Conservation (phyloP, 768 basidiomycete genomes). For the Tricholoma sp. region DNA sequence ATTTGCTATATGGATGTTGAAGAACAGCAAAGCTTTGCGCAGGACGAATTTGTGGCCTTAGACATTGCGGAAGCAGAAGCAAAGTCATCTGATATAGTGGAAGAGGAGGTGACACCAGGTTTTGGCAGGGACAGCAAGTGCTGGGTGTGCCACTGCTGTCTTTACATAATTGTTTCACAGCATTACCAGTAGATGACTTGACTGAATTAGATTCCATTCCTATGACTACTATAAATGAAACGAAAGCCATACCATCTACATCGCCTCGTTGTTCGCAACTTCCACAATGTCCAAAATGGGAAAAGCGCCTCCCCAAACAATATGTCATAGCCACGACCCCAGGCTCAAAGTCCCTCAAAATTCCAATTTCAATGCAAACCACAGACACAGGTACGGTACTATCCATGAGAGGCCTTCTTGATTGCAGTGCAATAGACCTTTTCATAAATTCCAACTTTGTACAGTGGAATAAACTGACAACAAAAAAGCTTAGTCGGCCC, state of each 20-base stretch:
- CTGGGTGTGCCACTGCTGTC: no score
- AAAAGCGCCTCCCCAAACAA: not conserved
- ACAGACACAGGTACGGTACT: not conserved
- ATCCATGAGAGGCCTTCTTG: not conserved
- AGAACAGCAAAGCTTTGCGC: no score
- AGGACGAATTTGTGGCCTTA: no score
- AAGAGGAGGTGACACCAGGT: no score
- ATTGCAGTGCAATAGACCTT: not conserved
- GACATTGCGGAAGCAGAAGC: no score
- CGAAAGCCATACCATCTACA: not conserved
- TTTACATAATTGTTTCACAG: no score
- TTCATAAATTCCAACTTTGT: not conserved
- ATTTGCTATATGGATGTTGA: no score
- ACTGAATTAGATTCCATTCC: not conserved
- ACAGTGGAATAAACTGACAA: not conserved
- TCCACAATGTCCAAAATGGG: not conserved
- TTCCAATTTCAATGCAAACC: not conserved
- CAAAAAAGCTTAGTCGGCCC: conserved; percentile 1
- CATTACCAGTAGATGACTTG: not conserved
- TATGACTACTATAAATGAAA: not conserved
- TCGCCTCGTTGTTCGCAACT: not conserved
- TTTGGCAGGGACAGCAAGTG: no score
- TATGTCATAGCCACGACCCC: not conserved
- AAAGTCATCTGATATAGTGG: no score
- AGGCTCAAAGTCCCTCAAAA: not conserved